A percentile compares a stretch with the other conserved stretches of the same genome.
Evolutionary conservation across 495 filamentous ascomycete genomes (phyloP).

Genomic region (Aspergillus incahuasiensis): DNA sequence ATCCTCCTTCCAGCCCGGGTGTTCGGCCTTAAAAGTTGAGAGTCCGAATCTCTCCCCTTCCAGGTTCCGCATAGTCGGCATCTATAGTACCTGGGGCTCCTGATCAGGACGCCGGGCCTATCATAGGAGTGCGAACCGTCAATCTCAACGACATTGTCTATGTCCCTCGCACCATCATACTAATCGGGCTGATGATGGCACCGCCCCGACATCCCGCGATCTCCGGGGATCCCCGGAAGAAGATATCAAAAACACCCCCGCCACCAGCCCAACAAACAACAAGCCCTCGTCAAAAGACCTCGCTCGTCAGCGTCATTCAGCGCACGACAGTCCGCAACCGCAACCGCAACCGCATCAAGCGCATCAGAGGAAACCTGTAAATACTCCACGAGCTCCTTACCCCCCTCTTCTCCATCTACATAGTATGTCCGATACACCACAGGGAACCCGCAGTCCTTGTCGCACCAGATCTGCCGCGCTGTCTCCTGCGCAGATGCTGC

Average conservation of each 20-base stretch:
- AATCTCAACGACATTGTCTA: constrained; percentile 3
- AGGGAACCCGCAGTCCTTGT: not conserved
- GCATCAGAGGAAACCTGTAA: too few species aligned
- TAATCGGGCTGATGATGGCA: too few species aligned
- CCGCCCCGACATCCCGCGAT: too few species aligned
- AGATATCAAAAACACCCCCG: too few species aligned
- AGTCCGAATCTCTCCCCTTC: too few species aligned
- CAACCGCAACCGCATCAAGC: too few species aligned
- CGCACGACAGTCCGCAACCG: too few species aligned
- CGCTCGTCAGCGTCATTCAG: too few species aligned
- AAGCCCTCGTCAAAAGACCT: too few species aligned
- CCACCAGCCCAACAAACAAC: too few species aligned
- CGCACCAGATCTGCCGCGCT: constrained; percentile 11
- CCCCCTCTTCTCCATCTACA: constrained; percentile 5
- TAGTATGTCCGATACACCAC: constrained; percentile 17
- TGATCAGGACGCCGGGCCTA: not conserved
- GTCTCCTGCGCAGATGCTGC: constrained; percentile 9
- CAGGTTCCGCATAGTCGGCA: not conserved
- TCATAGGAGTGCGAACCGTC: not conserved
- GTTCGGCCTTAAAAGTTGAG: not conserved
- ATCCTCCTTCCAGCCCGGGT: not conserved
- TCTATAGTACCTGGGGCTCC: not conserved
- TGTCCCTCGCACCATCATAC: too few species aligned
- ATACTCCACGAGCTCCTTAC: constrained; percentile 3
- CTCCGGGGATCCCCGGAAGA: too few species aligned